Percentiles rank a stretch among this genome's conserved stretches.
Conservation (phyloP, 345 rosid genomes). For the Cochlearia excelsa region DNA sequence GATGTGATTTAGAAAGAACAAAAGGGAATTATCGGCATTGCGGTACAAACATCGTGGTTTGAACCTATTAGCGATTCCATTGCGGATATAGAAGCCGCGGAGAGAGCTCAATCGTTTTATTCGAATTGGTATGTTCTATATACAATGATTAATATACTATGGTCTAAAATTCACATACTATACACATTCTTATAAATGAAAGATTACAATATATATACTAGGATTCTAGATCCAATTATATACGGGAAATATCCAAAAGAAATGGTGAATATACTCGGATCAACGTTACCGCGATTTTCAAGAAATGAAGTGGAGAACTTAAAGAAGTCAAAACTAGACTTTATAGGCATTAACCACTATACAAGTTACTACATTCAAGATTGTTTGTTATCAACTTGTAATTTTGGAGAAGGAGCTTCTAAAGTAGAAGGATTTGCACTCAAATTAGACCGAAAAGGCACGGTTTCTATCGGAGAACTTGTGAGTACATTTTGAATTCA, state of each 20-base stretch:
- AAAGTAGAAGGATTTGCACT: slow-evolving; percentile 47
- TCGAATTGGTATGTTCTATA: too few relatives aligned
- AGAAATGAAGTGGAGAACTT: slow-evolving; percentile 38
- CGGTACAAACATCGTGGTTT: slow-evolving; percentile 54
- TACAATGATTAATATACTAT: too few relatives aligned
- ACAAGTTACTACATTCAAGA: slow-evolving; percentile 54
- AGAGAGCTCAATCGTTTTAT: too few relatives aligned
- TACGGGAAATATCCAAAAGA: slow-evolving; percentile 52
- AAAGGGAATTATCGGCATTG: slow-evolving; percentile 60
- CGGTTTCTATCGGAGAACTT: slow-evolving; percentile 47
- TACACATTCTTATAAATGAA: too few relatives aligned
- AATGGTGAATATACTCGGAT: slow-evolving; percentile 52
- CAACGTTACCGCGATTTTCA: slow-evolving; percentile 50
- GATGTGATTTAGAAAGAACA: slow-evolving; percentile 39
- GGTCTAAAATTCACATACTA: neutral
- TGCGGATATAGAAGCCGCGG: too few relatives aligned
- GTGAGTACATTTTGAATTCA: slow-evolving; percentile 36
- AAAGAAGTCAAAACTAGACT: slow-evolving; percentile 43
- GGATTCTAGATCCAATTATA: slow-evolving; percentile 67
- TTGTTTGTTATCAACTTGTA: slow-evolving; percentile 52
- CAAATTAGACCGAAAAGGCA: slow-evolving; percentile 38
- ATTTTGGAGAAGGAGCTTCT: slow-evolving; percentile 47
- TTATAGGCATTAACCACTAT: slow-evolving; percentile 67
- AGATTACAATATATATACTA: slow-evolving; percentile 6
- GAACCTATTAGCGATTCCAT: slow-evolving; percentile 1